These are phyloP conservation scores for Cynara cardunculus DNA, from an alignment of 129 eudicot species.

Conservation along the genomic window DNA sequence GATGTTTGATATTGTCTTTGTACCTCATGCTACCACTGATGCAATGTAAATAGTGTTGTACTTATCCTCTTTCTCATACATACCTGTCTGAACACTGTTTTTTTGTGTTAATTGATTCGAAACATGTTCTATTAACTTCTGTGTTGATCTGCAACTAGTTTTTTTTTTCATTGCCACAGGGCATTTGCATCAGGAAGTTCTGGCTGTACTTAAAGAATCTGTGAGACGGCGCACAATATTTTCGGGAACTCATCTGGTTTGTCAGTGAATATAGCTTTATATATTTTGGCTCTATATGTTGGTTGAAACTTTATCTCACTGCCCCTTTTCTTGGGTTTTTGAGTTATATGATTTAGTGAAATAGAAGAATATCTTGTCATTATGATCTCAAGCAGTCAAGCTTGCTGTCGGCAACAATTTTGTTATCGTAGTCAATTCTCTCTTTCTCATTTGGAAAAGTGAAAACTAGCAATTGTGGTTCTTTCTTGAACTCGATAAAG, in stretches of 20 bases:
- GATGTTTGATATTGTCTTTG: neutral
- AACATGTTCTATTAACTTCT: neutral
- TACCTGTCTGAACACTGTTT: neutral
- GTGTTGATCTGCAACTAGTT: neutral
- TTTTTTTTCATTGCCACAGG: conserved; percentile 28
- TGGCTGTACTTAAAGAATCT: conserved; percentile 67
- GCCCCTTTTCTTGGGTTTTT: neutral
- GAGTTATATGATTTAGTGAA: neutral
- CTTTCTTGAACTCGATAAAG: neutral
- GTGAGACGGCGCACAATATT: conserved; percentile 57
- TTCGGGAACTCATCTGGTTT: conserved; percentile 55
- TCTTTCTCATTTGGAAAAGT: neutral
- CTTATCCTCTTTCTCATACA: too few species aligned
- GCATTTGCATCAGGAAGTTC: conserved; percentile 36
- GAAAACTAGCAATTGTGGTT: neutral
- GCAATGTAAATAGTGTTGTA: neutral
- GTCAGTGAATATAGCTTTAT: neutral
- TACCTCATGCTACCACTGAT: neutral
- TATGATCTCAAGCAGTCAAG: neutral
- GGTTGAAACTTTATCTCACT: neutral
- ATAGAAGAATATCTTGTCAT: neutral
- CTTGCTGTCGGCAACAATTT: neutral
- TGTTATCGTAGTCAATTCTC: neutral
- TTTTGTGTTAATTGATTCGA: neutral
- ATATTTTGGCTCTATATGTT: neutral